phyloP scores from a whole-genome alignment of 768 basidiomycete genomes.

The Lactarius pseudohatsudake region DNA sequence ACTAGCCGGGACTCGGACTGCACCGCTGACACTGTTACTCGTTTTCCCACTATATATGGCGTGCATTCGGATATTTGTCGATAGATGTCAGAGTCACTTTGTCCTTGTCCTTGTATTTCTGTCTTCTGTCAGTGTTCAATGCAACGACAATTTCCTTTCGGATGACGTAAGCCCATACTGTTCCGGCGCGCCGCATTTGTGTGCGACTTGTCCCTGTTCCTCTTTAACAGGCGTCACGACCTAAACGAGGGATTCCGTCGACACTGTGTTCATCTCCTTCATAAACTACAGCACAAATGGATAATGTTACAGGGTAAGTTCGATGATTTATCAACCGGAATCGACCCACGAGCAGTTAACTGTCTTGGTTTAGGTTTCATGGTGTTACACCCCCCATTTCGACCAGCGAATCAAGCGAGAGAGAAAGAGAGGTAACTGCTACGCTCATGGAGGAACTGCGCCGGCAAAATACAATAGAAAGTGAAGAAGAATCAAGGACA shows the following conservation, averaged over 20 bases:
- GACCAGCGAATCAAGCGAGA: conserved; percentile 64
- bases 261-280: background rate
- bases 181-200: background rate
- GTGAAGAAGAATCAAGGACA: conserved; percentile 80
- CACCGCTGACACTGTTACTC: background rate
- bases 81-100: background rate
- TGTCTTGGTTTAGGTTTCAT: conserved; percentile 51
- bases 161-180: conserved; percentile 17
- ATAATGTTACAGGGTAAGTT: conserved; percentile 24
- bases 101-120: background rate
- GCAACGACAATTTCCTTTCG: background rate
- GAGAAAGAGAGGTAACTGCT: conserved; percentile 79
- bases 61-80: background rate
- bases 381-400: conserved; percentile 89
- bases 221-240: conserved; percentile 1
- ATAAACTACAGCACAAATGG: conserved; percentile 17
- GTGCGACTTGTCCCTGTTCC: background rate
- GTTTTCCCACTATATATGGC: background rate
- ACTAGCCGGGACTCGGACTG: background rate
- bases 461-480: conserved; percentile 85
- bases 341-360: background rate
- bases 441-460: conserved; percentile 91
- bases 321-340: background rate
- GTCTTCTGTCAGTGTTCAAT: background rate
- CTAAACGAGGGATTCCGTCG: background rate